Evolutionary conservation across 192 early-diverging fungal species (phyloP), one percentile per base, ranked within the genome.

Genomic region (Gryganskiella cystojenkinii): DNA sequence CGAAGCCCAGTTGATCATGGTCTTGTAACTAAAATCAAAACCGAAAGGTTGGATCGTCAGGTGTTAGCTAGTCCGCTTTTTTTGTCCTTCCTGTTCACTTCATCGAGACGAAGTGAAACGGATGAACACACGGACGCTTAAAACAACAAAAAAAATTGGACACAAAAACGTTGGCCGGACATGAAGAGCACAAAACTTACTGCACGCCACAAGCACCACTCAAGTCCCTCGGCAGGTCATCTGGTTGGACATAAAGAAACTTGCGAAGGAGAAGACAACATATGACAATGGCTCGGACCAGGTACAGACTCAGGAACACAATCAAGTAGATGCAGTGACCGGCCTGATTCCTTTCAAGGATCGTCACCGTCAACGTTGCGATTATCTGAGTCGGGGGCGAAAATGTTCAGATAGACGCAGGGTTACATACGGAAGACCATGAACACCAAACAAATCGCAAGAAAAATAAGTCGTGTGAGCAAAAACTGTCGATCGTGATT

Each of bases 1-100:
- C 2, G 74, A 78, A 3, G 66, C 74, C 74, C 66, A 78, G 42
- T 78, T 78, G 56, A 69, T 57, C 74, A 78, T 59, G 9, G 74
- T 78, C 42, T 64, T 78, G 61, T 78, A 78, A 27, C 74, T 78
- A 54, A 25, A 58, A 1, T 4, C 10, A 59, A 9, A 59, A 15
- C 31, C 19, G n/a, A n/a, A 42, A 6, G 58, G 37, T 20, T 44
- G 13, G 44, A 17, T 35, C 19, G 9, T n/a, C n/a, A n/a, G n/a
- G n/a, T n/a, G n/a, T n/a, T n/a, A n/a, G n/a, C n/a, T n/a, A n/a
- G n/a, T n/a, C n/a, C n/a, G n/a, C n/a, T n/a, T n/a, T n/a, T n/a
- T n/a, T n/a, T n/a, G n/a, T n/a, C n/a, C n/a, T n/a, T n/a, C n/a
- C n/a, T n/a, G n/a, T n/a, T n/a, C n/a, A n/a, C n/a, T n/a, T n/a